Evolutionary conservation across 2,329 filamentous ascomycete genomes (phyloP), one percentile per base, ranked within the genome.

Genomic region (Talaromyces verruculosus): DNA sequence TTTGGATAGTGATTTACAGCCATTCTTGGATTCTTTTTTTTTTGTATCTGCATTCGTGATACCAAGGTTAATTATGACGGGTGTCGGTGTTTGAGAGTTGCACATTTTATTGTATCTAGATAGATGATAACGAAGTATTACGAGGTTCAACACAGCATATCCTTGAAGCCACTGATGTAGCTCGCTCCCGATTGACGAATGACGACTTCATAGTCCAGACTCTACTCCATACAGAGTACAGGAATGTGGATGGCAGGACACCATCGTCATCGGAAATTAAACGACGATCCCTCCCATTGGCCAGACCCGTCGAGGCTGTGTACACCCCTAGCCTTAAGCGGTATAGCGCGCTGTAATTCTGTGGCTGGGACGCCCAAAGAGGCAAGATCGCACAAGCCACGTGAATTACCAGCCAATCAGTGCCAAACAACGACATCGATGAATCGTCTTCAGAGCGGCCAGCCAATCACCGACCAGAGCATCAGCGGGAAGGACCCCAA

Each of bases 31-130:
- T 55, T 39, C 11, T 37, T 57, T 17, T 43, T 5, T 57, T 47
- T 57, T 17, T 43, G 8, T 57, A 37, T 19, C 22, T 65, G 55
- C 41, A 60, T 60, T 57, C 47, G 43, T 51, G 63, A 65, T 65
- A 65, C 63, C 63, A 65, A 28, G 53, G 41, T 47, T 62, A 37
- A 33, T 43, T 19, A 17, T 6, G 39, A 28, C 5, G 35, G 51
- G 37, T 43, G 35, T 30, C 30, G 57, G 57, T 45, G 39, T 43
- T 19, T 60, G 19, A n/a, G 17, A 39, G 25, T n/a, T 60, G 37
- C 57, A 60, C 22, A 60, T 45, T 43, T 60, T 19, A 15, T 15
- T 59, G 35, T 59, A 59, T 59, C 35, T 60, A 45, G 57, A 60
- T 45, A 45, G 57, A 60, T 41, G 19, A 45, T 30, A 30, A 28